phyloP scores from a whole-genome alignment of 106 monocot species.

The Hemerocallis citrina region DNA sequence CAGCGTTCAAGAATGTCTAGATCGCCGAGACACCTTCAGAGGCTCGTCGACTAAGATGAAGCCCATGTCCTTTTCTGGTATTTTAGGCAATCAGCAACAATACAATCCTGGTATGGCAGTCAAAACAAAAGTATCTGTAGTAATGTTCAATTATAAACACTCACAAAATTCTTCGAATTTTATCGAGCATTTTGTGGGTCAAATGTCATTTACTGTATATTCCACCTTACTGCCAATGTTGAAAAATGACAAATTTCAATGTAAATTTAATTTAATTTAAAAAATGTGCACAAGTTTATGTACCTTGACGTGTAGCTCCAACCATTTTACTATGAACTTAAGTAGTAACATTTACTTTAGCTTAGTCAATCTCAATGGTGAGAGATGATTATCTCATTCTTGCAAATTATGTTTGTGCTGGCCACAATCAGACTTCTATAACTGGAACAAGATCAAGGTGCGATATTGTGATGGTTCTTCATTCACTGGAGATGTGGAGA shows the following conservation, averaged over 20 bases:
- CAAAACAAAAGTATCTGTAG: not conserved
- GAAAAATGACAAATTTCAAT: too few relatives aligned
- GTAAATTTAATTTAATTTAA: too few relatives aligned
- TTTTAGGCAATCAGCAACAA: conserved; percentile 16
- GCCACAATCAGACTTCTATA: conserved; percentile 53
- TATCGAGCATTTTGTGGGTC: too few relatives aligned
- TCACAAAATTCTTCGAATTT: too few relatives aligned
- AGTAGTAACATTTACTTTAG: too few relatives aligned
- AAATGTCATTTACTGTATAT: too few relatives aligned
- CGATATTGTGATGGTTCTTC: conserved; percentile 96
- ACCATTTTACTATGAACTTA: too few relatives aligned
- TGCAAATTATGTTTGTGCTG: conserved; percentile 2
- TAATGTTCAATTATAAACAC: not conserved
- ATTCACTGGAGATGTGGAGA: conserved; percentile 84
- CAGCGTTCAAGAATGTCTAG: conserved; percentile 10
- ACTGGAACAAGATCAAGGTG: conserved; percentile 81
- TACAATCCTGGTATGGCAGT: conserved; percentile 16
- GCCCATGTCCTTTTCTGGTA: conserved; percentile 20
- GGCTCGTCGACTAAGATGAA: conserved; percentile 15
- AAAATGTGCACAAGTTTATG: too few relatives aligned
- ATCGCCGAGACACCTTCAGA: conserved; percentile 10
- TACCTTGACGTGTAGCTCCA: too few relatives aligned
- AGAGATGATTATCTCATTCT: too few relatives aligned
- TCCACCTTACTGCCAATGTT: too few relatives aligned
- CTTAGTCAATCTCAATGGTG: too few relatives aligned